Base-by-base conservation (phyloP, 768 basidiomycete genomes). In the Panaeolus papilionaceus region DNA sequence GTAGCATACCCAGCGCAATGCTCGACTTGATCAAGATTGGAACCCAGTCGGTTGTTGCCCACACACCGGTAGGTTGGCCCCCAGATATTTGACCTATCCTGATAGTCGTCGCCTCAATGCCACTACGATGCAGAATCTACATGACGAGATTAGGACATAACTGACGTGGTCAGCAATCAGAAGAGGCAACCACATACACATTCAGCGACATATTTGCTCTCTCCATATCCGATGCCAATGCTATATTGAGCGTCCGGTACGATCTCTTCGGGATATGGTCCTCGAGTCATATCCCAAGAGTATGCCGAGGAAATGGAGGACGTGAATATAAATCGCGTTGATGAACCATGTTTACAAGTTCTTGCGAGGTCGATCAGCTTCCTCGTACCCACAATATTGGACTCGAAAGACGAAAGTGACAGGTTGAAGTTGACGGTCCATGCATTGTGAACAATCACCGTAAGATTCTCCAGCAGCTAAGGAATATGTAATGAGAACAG, bases 341-440 rank as follows among this genome's bases (percentile, higher is more conserved):
- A 77, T 45, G 47, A 33, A 1, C 69, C 40, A 42, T 66, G 69
- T 7, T 62, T 69, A 38, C 79, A 80, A 4, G 71, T 71, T 0
- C 79, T 76, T 5, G 79, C 78, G 37, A 87, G 74, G 66, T 83
- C 81, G 37, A 79, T 72, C 20, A 80, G 71, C 42, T 82, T 80
- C 4, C 83, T 79, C 1, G 80, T 80, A 12, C 81, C 81, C 16
- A 74, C 72, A 33, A 86, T 74, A 64, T 75, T 79, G 6, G 81
- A 76, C 62, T 85, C 84, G 51, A 85, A 83, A 0, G 85, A 82
- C 2, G 79, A 76, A 7, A 86, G 71, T 0, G 78, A 68, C 38
- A 81, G 38, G 66, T 84, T 86, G 71, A 85, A 85, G 61, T 86
- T 80, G 23, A 86, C 72, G 26, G 73, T 77, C 85, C 85, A 86